phyloP scores from a whole-genome alignment of 148 eudicot genomes.

The Amaranthus hypochondriacus region DNA sequence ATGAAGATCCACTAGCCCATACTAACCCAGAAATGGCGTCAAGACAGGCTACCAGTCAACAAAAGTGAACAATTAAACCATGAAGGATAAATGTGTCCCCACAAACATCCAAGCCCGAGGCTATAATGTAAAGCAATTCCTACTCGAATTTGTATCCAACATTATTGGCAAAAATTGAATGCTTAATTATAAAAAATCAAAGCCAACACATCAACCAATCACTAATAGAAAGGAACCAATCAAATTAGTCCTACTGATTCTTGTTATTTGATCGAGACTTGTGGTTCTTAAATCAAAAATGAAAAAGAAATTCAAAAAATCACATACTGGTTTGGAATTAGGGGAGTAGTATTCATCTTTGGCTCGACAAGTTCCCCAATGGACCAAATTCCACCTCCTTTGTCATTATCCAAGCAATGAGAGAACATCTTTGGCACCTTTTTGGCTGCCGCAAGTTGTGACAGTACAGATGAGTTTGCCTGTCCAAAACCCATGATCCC shows the following conservation, averaged over 20 bases:
- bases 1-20: no score
- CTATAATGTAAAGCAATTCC: no score
- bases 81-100: no score
- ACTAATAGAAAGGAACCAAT: background rate
- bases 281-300: background rate
- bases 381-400: slow-evolving; percentile 89
- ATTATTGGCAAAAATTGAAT: no score
- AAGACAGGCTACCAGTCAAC: no score
- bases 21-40: no score
- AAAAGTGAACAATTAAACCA: no score
- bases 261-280: no score
- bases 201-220: background rate
- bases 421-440: slow-evolving; percentile 74
- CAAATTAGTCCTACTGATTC: background rate
- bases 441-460: slow-evolving; percentile 71
- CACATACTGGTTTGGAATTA: slow-evolving; percentile 62
- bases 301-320: background rate
- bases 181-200: background rate
- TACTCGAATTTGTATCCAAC: no score
- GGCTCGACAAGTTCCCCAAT: slow-evolving; percentile 84
- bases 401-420: slow-evolving; percentile 74
- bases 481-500: slow-evolving; percentile 92
- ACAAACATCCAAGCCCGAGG: no score
- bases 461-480: slow-evolving; percentile 68
- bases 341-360: slow-evolving; percentile 52